Evolutionary conservation across 2,329 filamentous ascomycete genomes (phyloP), one percentile per base, ranked within the genome.

Genomic region (Aphanocladium album): DNA sequence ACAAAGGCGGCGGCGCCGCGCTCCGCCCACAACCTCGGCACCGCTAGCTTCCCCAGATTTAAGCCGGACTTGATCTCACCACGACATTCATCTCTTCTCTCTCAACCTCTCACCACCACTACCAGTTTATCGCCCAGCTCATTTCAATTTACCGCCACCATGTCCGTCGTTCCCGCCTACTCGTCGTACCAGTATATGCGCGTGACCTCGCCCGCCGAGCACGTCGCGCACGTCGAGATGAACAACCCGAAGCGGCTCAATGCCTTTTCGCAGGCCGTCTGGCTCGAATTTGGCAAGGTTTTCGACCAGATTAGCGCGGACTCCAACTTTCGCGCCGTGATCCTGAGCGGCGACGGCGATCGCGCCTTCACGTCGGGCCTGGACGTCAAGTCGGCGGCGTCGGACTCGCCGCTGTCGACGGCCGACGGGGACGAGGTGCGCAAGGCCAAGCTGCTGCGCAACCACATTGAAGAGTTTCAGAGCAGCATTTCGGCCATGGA

Each of bases 181-280:
- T 65, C 74, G 43, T 65, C 66, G 39, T 88, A 84, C 76, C 78
- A 87, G 66, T 80, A 89, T 79, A 92, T 91, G 82, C 85, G 86
- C 65, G 80, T 96, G 67, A 85, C 83, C n/a, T 86, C 86, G 46
- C 90, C 92, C 0, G 70, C 77, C 41, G 82, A 88, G 69, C 86
- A 86, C 77, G 88, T 97, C 53, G 90, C 88, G n/a, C 91, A 96
- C 72, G 89, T 98, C 62, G 89, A 97, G 76, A 96, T 96, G 76
- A 93, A 96, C 78, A 85, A 93, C 1, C 86, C 93, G 1, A 75
- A 85, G 66, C 96, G 96, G 78, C 79, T 97, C 73, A 98, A 98
- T 74, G 87, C 93, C 65, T 97, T 96, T 74, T 83, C 86, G 66
- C 86, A 91, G 72, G 78, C 84, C 58, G 93, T 97, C 86, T 97